Conservation (phyloP, 208 protist species). For the Wallacemonas collosoma region DNA sequence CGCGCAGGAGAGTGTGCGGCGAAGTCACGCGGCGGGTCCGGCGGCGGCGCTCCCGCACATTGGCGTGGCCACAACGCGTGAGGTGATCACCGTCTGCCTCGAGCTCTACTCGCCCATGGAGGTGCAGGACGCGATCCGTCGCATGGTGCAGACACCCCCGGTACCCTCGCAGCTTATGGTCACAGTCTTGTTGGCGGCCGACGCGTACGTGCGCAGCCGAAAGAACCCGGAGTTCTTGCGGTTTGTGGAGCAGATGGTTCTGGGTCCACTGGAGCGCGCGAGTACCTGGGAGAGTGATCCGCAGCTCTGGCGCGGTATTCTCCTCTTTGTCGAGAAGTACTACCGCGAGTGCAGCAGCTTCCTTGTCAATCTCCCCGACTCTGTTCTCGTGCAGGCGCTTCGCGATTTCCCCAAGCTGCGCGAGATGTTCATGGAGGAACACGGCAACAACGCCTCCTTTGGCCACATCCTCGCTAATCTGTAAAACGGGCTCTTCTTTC, state of each 20-base stretch:
- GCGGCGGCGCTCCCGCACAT: slow-evolving; percentile 39
- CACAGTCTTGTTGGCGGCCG: slow-evolving; percentile 58
- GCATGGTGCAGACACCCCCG: slow-evolving; percentile 47
- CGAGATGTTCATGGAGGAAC: slow-evolving; percentile 64
- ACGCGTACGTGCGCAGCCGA: slow-evolving; percentile 30
- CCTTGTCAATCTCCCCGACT: slow-evolving; percentile 71
- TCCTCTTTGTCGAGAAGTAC: slow-evolving; percentile 70
- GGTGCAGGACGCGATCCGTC: slow-evolving; percentile 51
- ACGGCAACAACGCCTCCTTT: slow-evolving; percentile 82
- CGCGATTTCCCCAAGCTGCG: slow-evolving; percentile 42
- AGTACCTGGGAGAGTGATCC: slow-evolving; percentile 59
- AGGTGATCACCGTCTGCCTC: slow-evolving; percentile 63
- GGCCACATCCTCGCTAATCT: slow-evolving; percentile 63
- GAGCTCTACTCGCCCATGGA: slow-evolving; percentile 63
- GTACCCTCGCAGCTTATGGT: slow-evolving; percentile 81
- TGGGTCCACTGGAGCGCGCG: slow-evolving; percentile 58
- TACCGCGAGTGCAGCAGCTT: slow-evolving; percentile 78
- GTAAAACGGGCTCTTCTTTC: slow-evolving; percentile 24
- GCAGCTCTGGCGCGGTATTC: slow-evolving; percentile 72
- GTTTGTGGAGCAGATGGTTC: slow-evolving; percentile 55
- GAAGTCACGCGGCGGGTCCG: background rate
- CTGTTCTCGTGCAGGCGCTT: slow-evolving; percentile 68
- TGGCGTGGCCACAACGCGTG: slow-evolving; percentile 53
- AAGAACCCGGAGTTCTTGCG: slow-evolving; percentile 45
- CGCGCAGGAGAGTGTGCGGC: slow-evolving; percentile 41